Evolutionary conservation across 2,329 filamentous ascomycete species (phyloP).

Genomic region (Exophiala bonariae): DNA sequence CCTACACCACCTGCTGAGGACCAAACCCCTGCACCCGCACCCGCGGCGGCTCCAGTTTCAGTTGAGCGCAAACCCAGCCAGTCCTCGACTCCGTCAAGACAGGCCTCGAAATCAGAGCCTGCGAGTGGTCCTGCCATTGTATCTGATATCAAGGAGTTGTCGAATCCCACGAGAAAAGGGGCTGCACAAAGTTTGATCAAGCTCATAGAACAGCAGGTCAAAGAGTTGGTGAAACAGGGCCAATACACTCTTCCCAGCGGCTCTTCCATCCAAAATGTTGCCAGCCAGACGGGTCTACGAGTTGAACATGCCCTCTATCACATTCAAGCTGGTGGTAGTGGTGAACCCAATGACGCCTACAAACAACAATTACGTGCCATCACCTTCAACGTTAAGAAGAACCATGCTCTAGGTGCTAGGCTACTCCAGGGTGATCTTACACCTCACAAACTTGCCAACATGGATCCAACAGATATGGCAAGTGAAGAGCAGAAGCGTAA

Average conservation of each 20-base stretch:
- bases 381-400: constrained; percentile 84
- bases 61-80: constrained; percentile 35
- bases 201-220: constrained; percentile 66
- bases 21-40: no score
- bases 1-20: constrained; percentile 30
- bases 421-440: constrained; percentile 72
- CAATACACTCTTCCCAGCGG: constrained; percentile 64
- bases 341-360: constrained; percentile 57
- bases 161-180: constrained; percentile 65
- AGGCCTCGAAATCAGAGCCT: constrained; percentile 33
- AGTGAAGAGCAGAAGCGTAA: constrained; percentile 79
- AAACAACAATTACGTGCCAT: constrained; percentile 71
- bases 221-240: constrained; percentile 65
- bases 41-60: no score
- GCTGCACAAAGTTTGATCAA: constrained; percentile 71
- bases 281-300: constrained; percentile 70
- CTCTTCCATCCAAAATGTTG: constrained; percentile 62
- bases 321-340: constrained; percentile 50
- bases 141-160: constrained; percentile 48
- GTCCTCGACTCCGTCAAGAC: constrained; percentile 30
- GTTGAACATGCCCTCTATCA: constrained; percentile 71
- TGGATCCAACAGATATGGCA: constrained; percentile 88
- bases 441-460: constrained; percentile 75
- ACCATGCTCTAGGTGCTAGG: constrained; percentile 72
- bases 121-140: constrained; percentile 31